Evolutionary conservation across 1,139 yeast genomes (phyloP).

Genomic region (Debaryomyces robertsiae): DNA sequence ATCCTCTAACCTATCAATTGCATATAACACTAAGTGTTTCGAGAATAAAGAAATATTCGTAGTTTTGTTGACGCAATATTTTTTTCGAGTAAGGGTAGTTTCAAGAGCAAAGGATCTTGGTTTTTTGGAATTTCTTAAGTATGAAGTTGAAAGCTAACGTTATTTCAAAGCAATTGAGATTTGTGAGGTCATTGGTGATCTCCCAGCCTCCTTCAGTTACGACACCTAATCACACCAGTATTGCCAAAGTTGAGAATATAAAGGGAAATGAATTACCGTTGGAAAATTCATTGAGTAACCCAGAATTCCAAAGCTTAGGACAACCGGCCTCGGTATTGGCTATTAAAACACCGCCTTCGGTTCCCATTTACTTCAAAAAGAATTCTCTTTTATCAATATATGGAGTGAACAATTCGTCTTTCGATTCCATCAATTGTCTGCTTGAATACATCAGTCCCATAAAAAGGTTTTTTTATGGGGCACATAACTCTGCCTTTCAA

Average conservation of each 20-base stretch:
- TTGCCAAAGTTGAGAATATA: slow-evolving; percentile 19
- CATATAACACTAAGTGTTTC: too few species aligned
- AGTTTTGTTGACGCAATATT: neutral
- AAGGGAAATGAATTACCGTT: slow-evolving; percentile 21
- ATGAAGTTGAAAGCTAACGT: slow-evolving; percentile 2
- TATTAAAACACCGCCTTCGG: slow-evolving; percentile 56
- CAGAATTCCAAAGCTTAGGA: slow-evolving; percentile 44
- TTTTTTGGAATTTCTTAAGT: neutral
- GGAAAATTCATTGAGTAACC: slow-evolving; percentile 22
- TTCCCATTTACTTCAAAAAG: slow-evolving; percentile 50
- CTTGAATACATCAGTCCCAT: slow-evolving; percentile 38
- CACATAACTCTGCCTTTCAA: slow-evolving; percentile 45
- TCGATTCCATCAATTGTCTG: slow-evolving; percentile 30
- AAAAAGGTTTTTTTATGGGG: slow-evolving; percentile 44
- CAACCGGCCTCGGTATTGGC: slow-evolving; percentile 47
- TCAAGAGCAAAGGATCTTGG: neutral
- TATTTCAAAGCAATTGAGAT: slow-evolving; percentile 8
- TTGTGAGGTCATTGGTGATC: slow-evolving; percentile 10
- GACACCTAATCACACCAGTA: slow-evolving; percentile 1
- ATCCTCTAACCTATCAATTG: too few species aligned
- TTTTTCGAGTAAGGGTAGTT: neutral
- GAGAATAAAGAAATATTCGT: too few species aligned
- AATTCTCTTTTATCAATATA: slow-evolving; percentile 53
- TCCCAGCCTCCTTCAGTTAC: slow-evolving; percentile 9
- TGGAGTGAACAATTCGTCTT: slow-evolving; percentile 28